Percentiles rank a stretch among this genome's conserved stretches.
phyloP scores from a whole-genome alignment of 176 grass and related monocot genomes.

The Elaeis guineensis region DNA sequence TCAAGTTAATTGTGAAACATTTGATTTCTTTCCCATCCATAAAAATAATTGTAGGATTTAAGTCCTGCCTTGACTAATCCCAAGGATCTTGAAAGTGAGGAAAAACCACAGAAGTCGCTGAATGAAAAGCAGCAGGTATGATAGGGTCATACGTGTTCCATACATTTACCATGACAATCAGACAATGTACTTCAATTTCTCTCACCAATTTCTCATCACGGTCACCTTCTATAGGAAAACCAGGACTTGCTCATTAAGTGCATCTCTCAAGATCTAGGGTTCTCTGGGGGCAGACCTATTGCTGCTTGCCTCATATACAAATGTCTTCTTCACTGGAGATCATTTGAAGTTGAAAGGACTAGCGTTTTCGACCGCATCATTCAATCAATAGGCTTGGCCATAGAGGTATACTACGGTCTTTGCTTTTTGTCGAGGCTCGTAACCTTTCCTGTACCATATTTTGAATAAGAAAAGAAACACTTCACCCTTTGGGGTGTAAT shows the following conservation, averaged over 20 bases:
- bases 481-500: too few relatives aligned
- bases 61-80: slow-evolving; percentile 3
- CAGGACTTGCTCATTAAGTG: slow-evolving; percentile 16
- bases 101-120: slow-evolving; percentile 57
- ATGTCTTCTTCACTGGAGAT: slow-evolving; percentile 29
- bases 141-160: too few relatives aligned
- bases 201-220: slow-evolving; percentile 14
- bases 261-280: slow-evolving; percentile 20
- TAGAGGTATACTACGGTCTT: slow-evolving; percentile 11
- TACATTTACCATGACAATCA: too few relatives aligned
- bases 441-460: too few relatives aligned
- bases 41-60: slow-evolving; percentile 4
- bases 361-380: slow-evolving; percentile 23
- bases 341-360: slow-evolving; percentile 27
- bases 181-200: too few relatives aligned
- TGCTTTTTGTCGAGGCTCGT: background rate
- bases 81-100: slow-evolving; percentile 54
- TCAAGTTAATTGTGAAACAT: background rate
- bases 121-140: slow-evolving; percentile 69
- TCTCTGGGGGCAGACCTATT: slow-evolving; percentile 11
- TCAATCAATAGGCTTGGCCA: slow-evolving; percentile 20
- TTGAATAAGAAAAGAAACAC: too few relatives aligned
- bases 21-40: too few relatives aligned
- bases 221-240: slow-evolving; percentile 21
- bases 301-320: slow-evolving; percentile 28